A percentile compares a stretch with the other conserved stretches of the same genome.
Evolutionary conservation across 2,329 filamentous ascomycete species (phyloP).

Genomic region (Clarireedia sp.): DNA sequence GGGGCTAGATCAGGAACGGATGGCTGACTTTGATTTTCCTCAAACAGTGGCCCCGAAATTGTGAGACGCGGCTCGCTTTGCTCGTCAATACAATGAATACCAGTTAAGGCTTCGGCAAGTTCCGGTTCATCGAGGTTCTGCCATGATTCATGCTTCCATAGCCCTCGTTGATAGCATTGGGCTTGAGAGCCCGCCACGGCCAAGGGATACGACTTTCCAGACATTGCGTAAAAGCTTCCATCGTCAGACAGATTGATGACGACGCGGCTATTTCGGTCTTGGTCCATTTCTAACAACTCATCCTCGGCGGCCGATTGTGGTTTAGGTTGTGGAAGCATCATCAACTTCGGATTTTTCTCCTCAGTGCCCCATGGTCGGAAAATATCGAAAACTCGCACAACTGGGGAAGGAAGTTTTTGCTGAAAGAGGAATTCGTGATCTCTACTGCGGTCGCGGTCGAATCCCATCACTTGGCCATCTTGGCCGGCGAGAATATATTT

Average conservation of each 20-base stretch:
- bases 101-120: constrained; percentile 55
- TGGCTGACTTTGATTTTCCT: constrained; percentile 25
- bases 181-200: constrained; percentile 59
- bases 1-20: constrained; percentile 11
- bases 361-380: constrained; percentile 64
- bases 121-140: constrained; percentile 34
- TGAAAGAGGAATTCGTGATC: constrained; percentile 46
- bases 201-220: constrained; percentile 75
- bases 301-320: constrained; percentile 46
- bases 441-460: constrained; percentile 49
- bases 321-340: constrained; percentile 78
- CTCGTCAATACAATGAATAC: constrained; percentile 58
- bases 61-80: constrained; percentile 37
- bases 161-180: constrained; percentile 47
- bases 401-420: constrained; percentile 65
- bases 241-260: constrained; percentile 80
- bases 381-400: constrained; percentile 83
- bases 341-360: constrained; percentile 65
- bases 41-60: constrained; percentile 32
- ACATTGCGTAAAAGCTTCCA: constrained; percentile 94
- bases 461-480: constrained; percentile 75
- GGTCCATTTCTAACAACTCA: constrained; percentile 34
- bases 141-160: constrained; percentile 37
- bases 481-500: constrained; percentile 83
- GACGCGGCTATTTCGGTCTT: constrained; percentile 55